These are phyloP conservation scores for Nannizziopsis barbatae DNA, from an alignment of 2,329 filamentous ascomycete species.

Conservation along the genomic window DNA sequence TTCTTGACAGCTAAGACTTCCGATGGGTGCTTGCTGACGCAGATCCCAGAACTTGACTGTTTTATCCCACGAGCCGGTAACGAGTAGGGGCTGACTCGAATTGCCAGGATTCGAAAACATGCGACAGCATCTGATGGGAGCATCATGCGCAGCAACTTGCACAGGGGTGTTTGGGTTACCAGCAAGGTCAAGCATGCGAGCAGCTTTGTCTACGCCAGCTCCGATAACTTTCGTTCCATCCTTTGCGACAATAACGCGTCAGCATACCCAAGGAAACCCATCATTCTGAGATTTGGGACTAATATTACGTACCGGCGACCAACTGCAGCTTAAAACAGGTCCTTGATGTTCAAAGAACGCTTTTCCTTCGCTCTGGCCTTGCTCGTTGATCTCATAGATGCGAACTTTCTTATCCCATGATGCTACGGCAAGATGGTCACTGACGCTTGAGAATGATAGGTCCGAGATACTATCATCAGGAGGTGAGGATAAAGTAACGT, in stretches of 20 bases:
- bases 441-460: constrained; percentile 65
- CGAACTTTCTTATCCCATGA: constrained; percentile 98
- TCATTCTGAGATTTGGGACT: background rate
- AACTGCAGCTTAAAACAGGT: constrained; percentile 73
- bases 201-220: constrained; percentile 79
- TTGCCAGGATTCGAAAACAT: constrained; percentile 56
- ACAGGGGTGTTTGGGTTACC: constrained; percentile 43
- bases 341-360: constrained; percentile 76
- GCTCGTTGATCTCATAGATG: constrained; percentile 78
- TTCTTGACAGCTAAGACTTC: constrained; percentile 39
- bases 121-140: constrained; percentile 64
- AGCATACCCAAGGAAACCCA: background rate
- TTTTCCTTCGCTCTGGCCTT: constrained; percentile 71
- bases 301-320: constrained; percentile 62
- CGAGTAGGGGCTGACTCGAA: constrained; percentile 58
- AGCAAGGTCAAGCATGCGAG: constrained; percentile 74
- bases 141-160: constrained; percentile 75
- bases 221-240: constrained; percentile 84
- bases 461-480: constrained; percentile 86
- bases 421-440: constrained; percentile 74
- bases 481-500: constrained; percentile 65
- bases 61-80: constrained; percentile 63
- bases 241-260: constrained; percentile 36
- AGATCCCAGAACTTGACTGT: constrained; percentile 49
- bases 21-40: constrained; percentile 38